Evolutionary conservation across 805 yeast genomes (phyloP), one percentile per base, ranked within the genome.

Genomic region (Wickerhamomyces silvicola): DNA sequence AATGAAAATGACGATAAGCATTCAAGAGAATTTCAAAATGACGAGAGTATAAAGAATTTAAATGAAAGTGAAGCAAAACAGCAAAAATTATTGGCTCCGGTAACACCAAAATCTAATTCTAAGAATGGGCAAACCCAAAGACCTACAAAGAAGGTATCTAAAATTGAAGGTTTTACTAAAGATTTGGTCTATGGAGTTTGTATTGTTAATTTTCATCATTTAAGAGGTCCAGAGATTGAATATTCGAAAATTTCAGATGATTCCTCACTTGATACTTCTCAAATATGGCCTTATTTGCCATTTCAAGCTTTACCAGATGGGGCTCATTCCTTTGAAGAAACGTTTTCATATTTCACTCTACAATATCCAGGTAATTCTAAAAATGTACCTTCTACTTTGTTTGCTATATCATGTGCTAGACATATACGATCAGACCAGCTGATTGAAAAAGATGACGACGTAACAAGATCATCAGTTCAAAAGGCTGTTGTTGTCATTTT

Each of bases 271-370:
- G 46, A 56, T 11, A 39, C 50, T 22, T 50, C 68, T 1, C 47
- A 59, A 4, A 59, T 81, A 13, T 92, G 96, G 88, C 87, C 92
- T 9, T 77, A 80, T 48, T 59, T 92, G 25, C 94, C 98, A 3
- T 92, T 92, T 51, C 97, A 88, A 53, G 94, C 96, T 2, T 62
- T 92, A 15, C 97, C 98, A 0, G 98, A 92, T 58, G 97, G 97
- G 5, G 80, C 94, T 3, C 98, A 92, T 55, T 68, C 88, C 15
- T 90, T 79, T 52, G 94, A 87, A 52, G 97, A 92, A 56, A 87
- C 95, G 1, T 86, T 88, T 50, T 80, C 95, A 16, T 85, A 85
- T 52, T 90, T 90, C 59, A 88, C 95, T 16, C 61, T 90, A 27
- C 69, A 81, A 6, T 83, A 76, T 50, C 86, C 86, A 18, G 57